phyloP scores from a whole-genome alignment of 305 asterid genomes.

The Fraxinus albicans region DNA sequence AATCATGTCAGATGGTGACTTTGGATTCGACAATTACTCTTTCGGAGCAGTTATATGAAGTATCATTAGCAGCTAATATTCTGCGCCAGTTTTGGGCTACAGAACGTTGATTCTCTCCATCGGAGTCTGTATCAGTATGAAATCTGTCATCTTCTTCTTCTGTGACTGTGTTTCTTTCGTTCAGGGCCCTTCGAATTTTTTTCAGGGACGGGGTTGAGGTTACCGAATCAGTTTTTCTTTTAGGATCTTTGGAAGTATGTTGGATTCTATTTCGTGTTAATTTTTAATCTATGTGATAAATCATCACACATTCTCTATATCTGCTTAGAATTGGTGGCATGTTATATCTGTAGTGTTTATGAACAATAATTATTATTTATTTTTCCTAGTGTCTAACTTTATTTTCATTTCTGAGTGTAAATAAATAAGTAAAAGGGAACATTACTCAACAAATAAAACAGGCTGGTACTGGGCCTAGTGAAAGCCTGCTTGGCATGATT shows the following conservation, averaged over 20 bases:
- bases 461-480: not conserved
- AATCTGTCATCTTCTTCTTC: not conserved
- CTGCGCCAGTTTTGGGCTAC: slow-evolving; percentile 5
- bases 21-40: slow-evolving; percentile 47
- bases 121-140: slow-evolving; percentile 34
- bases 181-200: not conserved
- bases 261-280: slow-evolving; percentile 12
- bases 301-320: not conserved
- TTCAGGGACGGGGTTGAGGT: not conserved
- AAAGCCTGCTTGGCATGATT: not conserved
- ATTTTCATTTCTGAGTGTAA: not conserved
- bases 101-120: slow-evolving; percentile 17
- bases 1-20: slow-evolving; percentile 34
- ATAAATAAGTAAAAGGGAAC: not conserved
- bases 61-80: not conserved
- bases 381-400: not conserved
- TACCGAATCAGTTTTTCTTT: not conserved
- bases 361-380: not conserved
- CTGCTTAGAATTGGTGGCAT: not conserved
- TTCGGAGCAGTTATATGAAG: slow-evolving; percentile 46
- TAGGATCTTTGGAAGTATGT: slow-evolving; percentile 26
- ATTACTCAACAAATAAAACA: not conserved
- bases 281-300: not conserved
- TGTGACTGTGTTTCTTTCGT: not conserved
- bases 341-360: not conserved